Base-by-base conservation (phyloP, 306 rosid species). In the Dalbergia oliveri region DNA sequence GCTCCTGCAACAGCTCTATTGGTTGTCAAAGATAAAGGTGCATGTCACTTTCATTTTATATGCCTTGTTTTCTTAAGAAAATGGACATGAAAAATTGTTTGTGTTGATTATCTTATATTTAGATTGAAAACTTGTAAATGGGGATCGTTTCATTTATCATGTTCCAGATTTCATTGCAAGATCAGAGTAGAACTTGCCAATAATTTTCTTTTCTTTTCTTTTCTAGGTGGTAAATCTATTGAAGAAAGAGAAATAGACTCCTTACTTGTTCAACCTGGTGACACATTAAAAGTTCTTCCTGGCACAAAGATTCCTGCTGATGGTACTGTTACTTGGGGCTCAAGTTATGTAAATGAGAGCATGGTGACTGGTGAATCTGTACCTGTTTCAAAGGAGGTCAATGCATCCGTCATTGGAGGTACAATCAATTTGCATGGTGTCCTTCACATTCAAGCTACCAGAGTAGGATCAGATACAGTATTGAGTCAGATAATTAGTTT, bases 291-390 rank as follows among this genome's bases (percentile, higher is more conserved):
- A 85, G 98, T 91, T 86, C 79, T 83, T 86, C 98, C 98, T 13
- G 98, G 98, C 75, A 66, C 97, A 19, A 93, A 91, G 85, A 81
- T 93, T 84, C 94, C 98, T 41, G 93, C 97, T 58, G 98, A 93
- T 82, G 93, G 98, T 73, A 73, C 80, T 69, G 97, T 93, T 66
- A 77, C 66, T 57, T 86, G 93, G 98, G 98, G 98, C 21, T 83
- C 94, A 64, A 93, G 98, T 85, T 90, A 90, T 81, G 89, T 93
- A 47, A 90, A 93, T 66, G 97, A 93, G 90, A 87, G 98, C 77
- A 91, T 93, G 98, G 97, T 93, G 49, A 93, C 98, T 5, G 98
- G 98, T 78, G 98, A 93, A 90, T 83, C 98, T 54, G 83, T 86
- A 75, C 93, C 94, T 37, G 88, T 91, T 82, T 86, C 51, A 12